Percentiles rank a stretch among this genome's conserved stretches.
These are phyloP conservation scores for Phytophthora sp. DNA, from an alignment of 352 stramenopile genomes.

Conservation along the genomic window DNA sequence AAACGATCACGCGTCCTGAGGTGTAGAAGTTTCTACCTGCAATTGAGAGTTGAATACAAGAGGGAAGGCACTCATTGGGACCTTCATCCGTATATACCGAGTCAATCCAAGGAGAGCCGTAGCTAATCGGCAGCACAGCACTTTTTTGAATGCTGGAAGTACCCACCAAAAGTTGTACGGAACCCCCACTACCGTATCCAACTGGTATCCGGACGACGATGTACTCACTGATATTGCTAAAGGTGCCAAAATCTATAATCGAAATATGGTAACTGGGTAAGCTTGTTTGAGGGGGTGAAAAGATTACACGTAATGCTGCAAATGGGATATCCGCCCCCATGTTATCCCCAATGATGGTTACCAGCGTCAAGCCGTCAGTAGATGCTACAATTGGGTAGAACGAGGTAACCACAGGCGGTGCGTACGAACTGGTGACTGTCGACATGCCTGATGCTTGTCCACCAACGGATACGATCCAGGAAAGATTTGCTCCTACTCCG, in stretches of 20 bases:
- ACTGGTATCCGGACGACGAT: conserved; percentile 47
- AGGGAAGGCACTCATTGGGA: conserved; percentile 43
- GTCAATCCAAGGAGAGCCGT: conserved; percentile 53
- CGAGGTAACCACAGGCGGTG: conserved; percentile 37
- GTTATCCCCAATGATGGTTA: conserved; percentile 61
- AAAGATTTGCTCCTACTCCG: conserved; percentile 55
- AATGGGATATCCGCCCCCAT: conserved; percentile 50
- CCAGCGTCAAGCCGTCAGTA: conserved; percentile 53
- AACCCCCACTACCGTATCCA: conserved; percentile 43
- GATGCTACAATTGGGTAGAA: conserved; percentile 25
- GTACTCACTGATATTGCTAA: conserved; percentile 40
- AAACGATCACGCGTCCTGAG: conserved; percentile 41
- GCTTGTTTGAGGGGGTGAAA: conserved; percentile 45
- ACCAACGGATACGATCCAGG: conserved; percentile 65
- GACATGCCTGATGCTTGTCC: conserved; percentile 51
- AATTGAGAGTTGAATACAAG: conserved; percentile 58
- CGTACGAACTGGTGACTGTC: conserved; percentile 52
- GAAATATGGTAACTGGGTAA: conserved; percentile 42
- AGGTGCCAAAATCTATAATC: conserved; percentile 45
- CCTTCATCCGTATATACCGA: conserved; percentile 69
- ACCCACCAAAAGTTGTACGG: conserved; percentile 46
- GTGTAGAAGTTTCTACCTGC: conserved; percentile 62
- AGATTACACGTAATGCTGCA: conserved; percentile 47
- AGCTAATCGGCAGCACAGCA: conserved; percentile 37
- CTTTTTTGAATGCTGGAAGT: conserved; percentile 48